Conservation (phyloP, 805 yeast genomes). For the Debaryomyces tyrocola region DNA sequence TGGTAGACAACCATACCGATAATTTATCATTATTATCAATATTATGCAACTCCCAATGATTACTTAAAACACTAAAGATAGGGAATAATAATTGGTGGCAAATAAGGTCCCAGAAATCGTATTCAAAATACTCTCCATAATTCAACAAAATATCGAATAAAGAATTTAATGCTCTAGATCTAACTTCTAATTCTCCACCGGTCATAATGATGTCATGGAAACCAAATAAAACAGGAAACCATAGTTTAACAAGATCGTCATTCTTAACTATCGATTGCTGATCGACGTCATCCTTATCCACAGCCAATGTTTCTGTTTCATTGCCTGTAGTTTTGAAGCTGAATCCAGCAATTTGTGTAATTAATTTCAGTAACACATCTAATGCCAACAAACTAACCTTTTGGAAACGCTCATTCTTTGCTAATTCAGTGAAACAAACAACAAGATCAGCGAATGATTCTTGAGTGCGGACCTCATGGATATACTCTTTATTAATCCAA, state of each 20-base stretch:
- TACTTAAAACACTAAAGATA: constrained; percentile 76
- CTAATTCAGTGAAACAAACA: constrained; percentile 73
- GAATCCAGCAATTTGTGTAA: constrained; percentile 55
- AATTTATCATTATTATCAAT: constrained; percentile 76
- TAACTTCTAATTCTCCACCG: constrained; percentile 90
- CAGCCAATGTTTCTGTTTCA: constrained; percentile 11
- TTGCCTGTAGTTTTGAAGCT: constrained; percentile 23
- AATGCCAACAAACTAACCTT: constrained; percentile 78
- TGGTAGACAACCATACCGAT: constrained; percentile 95
- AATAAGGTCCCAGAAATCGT: constrained; percentile 77
- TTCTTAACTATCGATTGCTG: constrained; percentile 15
- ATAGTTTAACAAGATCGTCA: constrained; percentile 52
- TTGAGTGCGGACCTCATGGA: constrained; percentile 63
- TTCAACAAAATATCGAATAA: constrained; percentile 80
- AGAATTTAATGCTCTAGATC: constrained; percentile 81
- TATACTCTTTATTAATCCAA: constrained; percentile 59
- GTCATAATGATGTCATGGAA: constrained; percentile 89
- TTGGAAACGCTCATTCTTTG: constrained; percentile 83
- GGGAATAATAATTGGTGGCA: constrained; percentile 84
- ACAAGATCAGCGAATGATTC: constrained; percentile 69
- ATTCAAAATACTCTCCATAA: constrained; percentile 74
- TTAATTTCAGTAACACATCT: constrained; percentile 65
- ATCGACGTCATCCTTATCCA: constrained; percentile 12
- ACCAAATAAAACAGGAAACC: constrained; percentile 87
- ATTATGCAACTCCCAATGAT: constrained; percentile 70